These are phyloP conservation scores for Millerozyma miso DNA, from an alignment of 805 yeast species.

Conservation along the genomic window DNA sequence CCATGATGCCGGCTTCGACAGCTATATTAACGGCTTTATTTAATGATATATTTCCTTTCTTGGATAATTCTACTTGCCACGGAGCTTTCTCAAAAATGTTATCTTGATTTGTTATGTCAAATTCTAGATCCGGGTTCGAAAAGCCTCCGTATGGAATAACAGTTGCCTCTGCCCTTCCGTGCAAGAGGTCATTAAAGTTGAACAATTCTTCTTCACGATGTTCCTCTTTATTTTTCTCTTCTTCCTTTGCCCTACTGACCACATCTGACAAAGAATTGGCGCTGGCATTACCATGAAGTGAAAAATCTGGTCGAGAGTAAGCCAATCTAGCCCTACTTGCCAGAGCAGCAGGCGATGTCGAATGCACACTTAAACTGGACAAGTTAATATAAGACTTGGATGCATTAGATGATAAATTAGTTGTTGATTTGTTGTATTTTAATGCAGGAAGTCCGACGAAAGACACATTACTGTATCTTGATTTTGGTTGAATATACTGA, in stretches of 20 bases:
- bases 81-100: slow-evolving; percentile 56
- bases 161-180: slow-evolving; percentile 27
- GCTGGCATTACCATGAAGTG: slow-evolving; percentile 22
- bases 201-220: slow-evolving; percentile 19
- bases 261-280: slow-evolving; percentile 20
- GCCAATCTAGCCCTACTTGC: slow-evolving; percentile 13
- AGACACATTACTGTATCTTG: slow-evolving; percentile 28
- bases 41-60: slow-evolving; percentile 83
- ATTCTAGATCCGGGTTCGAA: slow-evolving; percentile 55
- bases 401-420: slow-evolving; percentile 14
- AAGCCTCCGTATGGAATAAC: slow-evolving; percentile 72
- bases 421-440: slow-evolving; percentile 29
- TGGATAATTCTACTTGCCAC: slow-evolving; percentile 68
- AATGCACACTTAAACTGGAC: slow-evolving; percentile 4
- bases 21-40: slow-evolving; percentile 77
- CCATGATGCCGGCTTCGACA: slow-evolving; percentile 26
- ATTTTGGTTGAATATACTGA: slow-evolving; percentile 43
- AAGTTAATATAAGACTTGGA: slow-evolving; percentile 12
- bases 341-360: slow-evolving; percentile 6
- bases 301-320: slow-evolving; percentile 15
- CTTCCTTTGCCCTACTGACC: slow-evolving; percentile 28
- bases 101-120: slow-evolving; percentile 37
- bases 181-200: slow-evolving; percentile 22
- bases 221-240: slow-evolving; percentile 6
- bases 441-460: slow-evolving; percentile 31